Conservation (phyloP, 1,284 basidiomycete species). For the Cryptococcus sp. region DNA sequence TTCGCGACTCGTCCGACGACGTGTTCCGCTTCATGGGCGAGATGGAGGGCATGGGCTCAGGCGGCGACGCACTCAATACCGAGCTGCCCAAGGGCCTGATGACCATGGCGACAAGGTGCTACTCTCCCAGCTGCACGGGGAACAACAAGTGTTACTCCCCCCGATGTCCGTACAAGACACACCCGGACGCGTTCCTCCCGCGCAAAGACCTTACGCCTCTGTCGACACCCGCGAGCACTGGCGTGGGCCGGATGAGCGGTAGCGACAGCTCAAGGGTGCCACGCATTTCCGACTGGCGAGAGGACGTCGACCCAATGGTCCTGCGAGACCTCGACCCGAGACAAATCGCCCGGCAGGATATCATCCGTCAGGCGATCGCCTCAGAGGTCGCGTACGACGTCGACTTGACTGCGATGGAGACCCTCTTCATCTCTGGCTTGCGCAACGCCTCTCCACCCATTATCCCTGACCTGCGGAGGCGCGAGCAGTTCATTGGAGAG, state of each 20-base stretch:
- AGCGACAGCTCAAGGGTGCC: too few species aligned
- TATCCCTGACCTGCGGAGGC: slow-evolving; percentile 58
- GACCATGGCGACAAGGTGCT: slow-evolving; percentile 66
- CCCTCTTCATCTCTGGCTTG: slow-evolving; percentile 73
- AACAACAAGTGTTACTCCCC: slow-evolving; percentile 57
- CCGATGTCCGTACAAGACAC: slow-evolving; percentile 65
- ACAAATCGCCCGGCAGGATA: slow-evolving; percentile 80
- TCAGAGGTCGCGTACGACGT: slow-evolving; percentile 88
- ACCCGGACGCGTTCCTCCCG: slow-evolving; percentile 34
- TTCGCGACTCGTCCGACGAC: slow-evolving; percentile 88
- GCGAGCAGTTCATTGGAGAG: slow-evolving; percentile 78
- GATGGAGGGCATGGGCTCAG: slow-evolving; percentile 61
- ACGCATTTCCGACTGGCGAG: slow-evolving; percentile 64
- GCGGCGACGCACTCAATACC: slow-evolving; percentile 58
- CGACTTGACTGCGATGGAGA: slow-evolving; percentile 81
- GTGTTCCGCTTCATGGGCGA: slow-evolving; percentile 96
- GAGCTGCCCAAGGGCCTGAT: slow-evolving; percentile 68
- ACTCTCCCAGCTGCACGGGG: slow-evolving; percentile 53
- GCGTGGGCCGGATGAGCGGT: background rate
- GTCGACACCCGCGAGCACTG: slow-evolving; percentile 14
- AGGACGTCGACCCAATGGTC: slow-evolving; percentile 65
- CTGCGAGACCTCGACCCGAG: slow-evolving; percentile 65
- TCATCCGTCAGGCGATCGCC: slow-evolving; percentile 86
- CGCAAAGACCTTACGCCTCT: slow-evolving; percentile 1
- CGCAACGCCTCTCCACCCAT: slow-evolving; percentile 67